A percentile compares a stretch with the other conserved stretches of the same genome.
phyloP scores from a whole-genome alignment of 2,329 filamentous ascomycete species.

The Talaromyces albobiverticillius region DNA sequence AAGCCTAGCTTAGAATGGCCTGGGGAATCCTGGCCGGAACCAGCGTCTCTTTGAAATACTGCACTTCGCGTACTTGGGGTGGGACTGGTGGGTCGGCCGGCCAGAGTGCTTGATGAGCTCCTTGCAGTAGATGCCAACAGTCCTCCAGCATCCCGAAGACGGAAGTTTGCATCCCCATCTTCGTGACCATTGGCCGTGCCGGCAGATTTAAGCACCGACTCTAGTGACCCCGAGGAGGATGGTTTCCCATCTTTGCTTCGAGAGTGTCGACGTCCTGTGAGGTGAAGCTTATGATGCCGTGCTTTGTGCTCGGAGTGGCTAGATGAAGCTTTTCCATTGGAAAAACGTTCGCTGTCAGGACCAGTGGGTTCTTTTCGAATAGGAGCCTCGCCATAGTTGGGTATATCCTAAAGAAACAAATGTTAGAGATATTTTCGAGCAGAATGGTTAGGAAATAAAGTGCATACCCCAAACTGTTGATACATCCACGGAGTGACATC shows the following conservation, averaged over 20 bases:
- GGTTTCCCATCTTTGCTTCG: slow-evolving; percentile 59
- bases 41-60: slow-evolving; percentile 46
- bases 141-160: slow-evolving; percentile 48
- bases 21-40: slow-evolving; percentile 35
- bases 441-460: slow-evolving; percentile 25
- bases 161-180: slow-evolving; percentile 59
- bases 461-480: slow-evolving; percentile 66
- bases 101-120: slow-evolving; percentile 39
- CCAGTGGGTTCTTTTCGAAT: slow-evolving; percentile 68
- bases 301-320: slow-evolving; percentile 44
- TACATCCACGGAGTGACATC: slow-evolving; percentile 98
- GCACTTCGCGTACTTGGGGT: slow-evolving; percentile 71
- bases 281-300: slow-evolving; percentile 31
- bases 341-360: slow-evolving; percentile 65
- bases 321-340: slow-evolving; percentile 40
- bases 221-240: slow-evolving; percentile 28
- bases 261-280: slow-evolving; percentile 48
- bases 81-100: slow-evolving; percentile 72
- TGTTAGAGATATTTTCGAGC: background rate
- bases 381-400: slow-evolving; percentile 73
- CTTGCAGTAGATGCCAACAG: slow-evolving; percentile 17
- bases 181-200: slow-evolving; percentile 62
- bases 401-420: slow-evolving; percentile 60
- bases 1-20: slow-evolving; percentile 45
- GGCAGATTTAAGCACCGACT: slow-evolving; percentile 46